Evolutionary conservation across 768 basidiomycete species (phyloP).

Genomic region (Antrodiella citrinella): DNA sequence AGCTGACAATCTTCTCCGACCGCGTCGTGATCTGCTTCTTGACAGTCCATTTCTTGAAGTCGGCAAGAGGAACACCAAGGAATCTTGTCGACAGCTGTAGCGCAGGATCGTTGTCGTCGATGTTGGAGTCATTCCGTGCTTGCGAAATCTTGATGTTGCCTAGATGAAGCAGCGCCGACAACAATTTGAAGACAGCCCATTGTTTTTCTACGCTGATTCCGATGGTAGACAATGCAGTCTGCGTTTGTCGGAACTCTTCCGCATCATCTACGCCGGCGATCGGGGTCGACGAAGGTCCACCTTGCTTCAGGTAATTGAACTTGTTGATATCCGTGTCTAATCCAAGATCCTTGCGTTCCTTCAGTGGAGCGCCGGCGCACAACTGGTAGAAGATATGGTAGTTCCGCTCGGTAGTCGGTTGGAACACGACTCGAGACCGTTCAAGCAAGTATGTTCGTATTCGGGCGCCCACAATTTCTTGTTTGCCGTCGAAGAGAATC

Average conservation of each 20-base stretch:
- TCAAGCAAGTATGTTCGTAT: conserved; percentile 97
- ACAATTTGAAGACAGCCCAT: conserved; percentile 93
- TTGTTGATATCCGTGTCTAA: conserved; percentile 79
- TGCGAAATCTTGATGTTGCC: conserved; percentile 92
- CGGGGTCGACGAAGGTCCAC: conserved; percentile 78
- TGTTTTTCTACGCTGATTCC: conserved; percentile 97
- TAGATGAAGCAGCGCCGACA: conserved; percentile 92
- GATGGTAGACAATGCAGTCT: conserved; percentile 92
- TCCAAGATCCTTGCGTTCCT: conserved; percentile 92
- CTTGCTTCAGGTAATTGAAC: conserved; percentile 91
- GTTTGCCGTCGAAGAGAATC: conserved; percentile 94
- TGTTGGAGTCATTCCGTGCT: conserved; percentile 69
- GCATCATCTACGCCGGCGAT: conserved; percentile 93
- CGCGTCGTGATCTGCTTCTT: conserved; percentile 97
- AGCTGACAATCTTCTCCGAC: conserved; percentile 90
- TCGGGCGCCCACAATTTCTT: conserved; percentile 97
- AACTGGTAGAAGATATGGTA: conserved; percentile 99
- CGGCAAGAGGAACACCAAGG: conserved; percentile 79
- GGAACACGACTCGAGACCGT: conserved; percentile 95
- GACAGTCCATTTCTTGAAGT: conserved; percentile 98
- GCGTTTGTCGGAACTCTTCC: conserved; percentile 90
- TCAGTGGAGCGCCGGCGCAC: conserved; percentile 91
- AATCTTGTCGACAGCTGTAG: conserved; percentile 80
- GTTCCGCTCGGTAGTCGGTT: conserved; percentile 93
- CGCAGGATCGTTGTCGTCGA: conserved; percentile 78